These are phyloP conservation scores for Fusarium mangiferae DNA, from an alignment of 2,329 filamentous ascomycete genomes.

Conservation along the genomic window DNA sequence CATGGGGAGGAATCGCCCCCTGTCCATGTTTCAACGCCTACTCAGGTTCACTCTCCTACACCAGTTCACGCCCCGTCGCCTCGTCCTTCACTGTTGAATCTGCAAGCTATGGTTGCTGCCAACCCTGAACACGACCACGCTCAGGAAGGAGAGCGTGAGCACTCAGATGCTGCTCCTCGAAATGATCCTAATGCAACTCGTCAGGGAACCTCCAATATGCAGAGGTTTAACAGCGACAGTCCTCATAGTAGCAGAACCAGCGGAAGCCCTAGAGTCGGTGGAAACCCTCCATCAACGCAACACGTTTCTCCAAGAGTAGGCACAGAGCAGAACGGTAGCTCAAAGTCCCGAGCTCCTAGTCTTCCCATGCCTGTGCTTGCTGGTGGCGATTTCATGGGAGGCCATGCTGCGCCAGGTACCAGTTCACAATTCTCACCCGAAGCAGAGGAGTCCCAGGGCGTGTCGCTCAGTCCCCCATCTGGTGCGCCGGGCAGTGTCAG, in stretches of 20 bases:
- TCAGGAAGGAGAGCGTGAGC: background rate
- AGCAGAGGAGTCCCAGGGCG: conserved; percentile 15
- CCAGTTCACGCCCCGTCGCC: conserved; percentile 25
- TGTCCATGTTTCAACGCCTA: conserved; percentile 23
- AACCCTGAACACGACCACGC: conserved; percentile 1
- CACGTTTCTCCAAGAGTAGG: conserved; percentile 1
- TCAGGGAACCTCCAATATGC: conserved; percentile 5
- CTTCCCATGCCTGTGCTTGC: background rate
- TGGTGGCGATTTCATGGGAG: conserved; percentile 5
- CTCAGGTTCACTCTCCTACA: conserved; percentile 19
- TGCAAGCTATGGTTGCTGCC: conserved; percentile 18
- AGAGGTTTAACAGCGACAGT: conserved; percentile 22
- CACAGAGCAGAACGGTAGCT: conserved; percentile 7
- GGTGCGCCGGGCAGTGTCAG: conserved; percentile 17
- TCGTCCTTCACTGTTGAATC: conserved; percentile 25
- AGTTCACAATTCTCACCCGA: background rate
- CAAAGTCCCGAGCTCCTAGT: conserved; percentile 5
- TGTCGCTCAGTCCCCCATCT: conserved; percentile 35
- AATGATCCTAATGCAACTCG: background rate
- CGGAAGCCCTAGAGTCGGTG: conserved; percentile 5
- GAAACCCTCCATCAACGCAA: conserved; percentile 1
- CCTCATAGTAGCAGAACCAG: conserved; percentile 15
- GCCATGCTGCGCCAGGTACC: background rate
- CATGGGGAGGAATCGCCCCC: conserved; percentile 26
- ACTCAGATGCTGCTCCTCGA: background rate